Evolutionary conservation across 1,284 basidiomycete genomes (phyloP).

Genomic region (Cronartium quercuum): DNA sequence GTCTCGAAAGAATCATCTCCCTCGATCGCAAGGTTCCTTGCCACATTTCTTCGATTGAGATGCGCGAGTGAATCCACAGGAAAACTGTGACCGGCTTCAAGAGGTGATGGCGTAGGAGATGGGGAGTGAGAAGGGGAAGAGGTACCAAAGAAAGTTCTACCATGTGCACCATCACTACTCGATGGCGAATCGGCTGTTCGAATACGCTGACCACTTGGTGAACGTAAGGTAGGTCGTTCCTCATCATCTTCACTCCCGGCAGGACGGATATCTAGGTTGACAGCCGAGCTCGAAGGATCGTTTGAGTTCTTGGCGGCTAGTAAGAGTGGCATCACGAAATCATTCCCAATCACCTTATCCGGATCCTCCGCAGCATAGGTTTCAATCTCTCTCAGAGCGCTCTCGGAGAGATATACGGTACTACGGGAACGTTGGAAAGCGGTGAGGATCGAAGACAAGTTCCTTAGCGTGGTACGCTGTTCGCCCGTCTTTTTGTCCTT

Average conservation of each 20-base stretch:
- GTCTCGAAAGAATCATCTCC: conserved; percentile 18
- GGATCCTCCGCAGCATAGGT: neutral
- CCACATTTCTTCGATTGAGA: neutral
- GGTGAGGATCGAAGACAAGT: conserved; percentile 12
- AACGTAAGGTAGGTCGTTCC: neutral
- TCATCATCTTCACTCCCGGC: neutral
- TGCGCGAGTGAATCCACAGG: neutral
- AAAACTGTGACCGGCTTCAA: neutral
- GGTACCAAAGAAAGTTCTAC: neutral
- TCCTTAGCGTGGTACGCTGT: conserved; percentile 6
- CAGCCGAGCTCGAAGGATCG: neutral
- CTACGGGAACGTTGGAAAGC: conserved; percentile 25
- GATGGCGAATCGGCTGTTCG: conserved; percentile 21
- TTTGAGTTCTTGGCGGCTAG: neutral
- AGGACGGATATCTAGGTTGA: neutral
- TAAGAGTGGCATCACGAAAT: neutral
- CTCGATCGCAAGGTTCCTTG: neutral
- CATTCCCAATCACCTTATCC: conserved; percentile 11
- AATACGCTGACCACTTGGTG: neutral
- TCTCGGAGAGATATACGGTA: conserved; percentile 17
- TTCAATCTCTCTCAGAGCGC: neutral
- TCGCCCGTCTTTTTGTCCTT: conserved; percentile 10
- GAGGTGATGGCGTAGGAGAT: neutral
- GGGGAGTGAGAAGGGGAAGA: conserved; percentile 3
- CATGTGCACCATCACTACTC: conserved; percentile 11